phyloP scores from a whole-genome alignment of 2,329 filamentous ascomycete genomes.

The Calonectria montana region DNA sequence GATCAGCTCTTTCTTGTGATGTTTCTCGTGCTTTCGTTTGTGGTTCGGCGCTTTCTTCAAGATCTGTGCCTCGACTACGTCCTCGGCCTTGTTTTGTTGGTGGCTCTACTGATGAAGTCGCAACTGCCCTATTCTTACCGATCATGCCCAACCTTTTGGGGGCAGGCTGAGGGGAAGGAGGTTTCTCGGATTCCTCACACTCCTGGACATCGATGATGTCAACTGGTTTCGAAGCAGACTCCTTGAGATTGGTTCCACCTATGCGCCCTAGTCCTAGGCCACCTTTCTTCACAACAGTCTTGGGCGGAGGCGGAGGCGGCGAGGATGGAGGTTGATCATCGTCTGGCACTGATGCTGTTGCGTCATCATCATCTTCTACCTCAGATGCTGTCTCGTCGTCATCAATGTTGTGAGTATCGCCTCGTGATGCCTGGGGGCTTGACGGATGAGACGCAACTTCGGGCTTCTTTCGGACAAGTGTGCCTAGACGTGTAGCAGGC shows the following conservation, averaged over 20 bases:
- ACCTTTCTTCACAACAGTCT: slow-evolving; percentile 42
- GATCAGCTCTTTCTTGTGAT: slow-evolving; percentile 59
- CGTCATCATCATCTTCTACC: slow-evolving; percentile 48
- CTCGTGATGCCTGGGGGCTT: slow-evolving; percentile 13
- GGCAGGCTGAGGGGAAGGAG: slow-evolving; percentile 19
- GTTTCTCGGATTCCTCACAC: slow-evolving; percentile 10
- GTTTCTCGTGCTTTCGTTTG: slow-evolving; percentile 53
- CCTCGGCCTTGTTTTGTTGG: slow-evolving; percentile 33
- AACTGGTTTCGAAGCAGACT: slow-evolving; percentile 16
- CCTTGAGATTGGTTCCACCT: slow-evolving; percentile 47
- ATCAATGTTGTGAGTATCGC: slow-evolving; percentile 26
- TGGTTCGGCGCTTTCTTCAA: slow-evolving; percentile 34
- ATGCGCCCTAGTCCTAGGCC: slow-evolving; percentile 56
- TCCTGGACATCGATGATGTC: slow-evolving; percentile 17
- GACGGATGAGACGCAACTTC: slow-evolving; percentile 26
- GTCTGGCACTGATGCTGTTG: slow-evolving; percentile 37
- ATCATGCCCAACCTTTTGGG: slow-evolving; percentile 50
- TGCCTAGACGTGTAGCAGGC: slow-evolving; percentile 46
- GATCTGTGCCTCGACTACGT: slow-evolving; percentile 30
- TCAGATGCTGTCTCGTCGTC: slow-evolving; percentile 59
- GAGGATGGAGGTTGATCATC: slow-evolving; percentile 27
- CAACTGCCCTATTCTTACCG: slow-evolving; percentile 42
- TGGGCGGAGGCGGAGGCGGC: slow-evolving; percentile 38
- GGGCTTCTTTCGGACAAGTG: slow-evolving; percentile 50
- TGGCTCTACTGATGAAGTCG: slow-evolving; percentile 8